Conservation (phyloP, 306 rosid genomes). For the Inga laurina region DNA sequence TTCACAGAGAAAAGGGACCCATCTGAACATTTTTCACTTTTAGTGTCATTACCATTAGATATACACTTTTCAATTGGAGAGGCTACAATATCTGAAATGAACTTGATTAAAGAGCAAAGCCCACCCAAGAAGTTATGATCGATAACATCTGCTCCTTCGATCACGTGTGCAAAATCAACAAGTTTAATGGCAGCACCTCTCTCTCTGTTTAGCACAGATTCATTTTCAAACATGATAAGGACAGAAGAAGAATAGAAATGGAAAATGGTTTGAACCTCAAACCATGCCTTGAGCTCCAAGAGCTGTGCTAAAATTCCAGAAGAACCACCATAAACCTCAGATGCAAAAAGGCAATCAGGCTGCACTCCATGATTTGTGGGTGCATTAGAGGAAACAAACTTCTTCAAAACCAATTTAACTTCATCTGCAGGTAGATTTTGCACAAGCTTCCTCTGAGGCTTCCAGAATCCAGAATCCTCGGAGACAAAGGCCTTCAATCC, state of each 20-base stretch:
- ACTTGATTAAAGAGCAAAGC: constrained; percentile 80
- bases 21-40: constrained; percentile 7
- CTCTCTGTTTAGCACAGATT: constrained; percentile 34
- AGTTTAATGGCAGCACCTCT: constrained; percentile 54
- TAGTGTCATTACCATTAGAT: not conserved
- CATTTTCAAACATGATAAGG: constrained; percentile 61
- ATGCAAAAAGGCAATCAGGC: constrained; percentile 55
- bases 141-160: constrained; percentile 60
- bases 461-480: constrained; percentile 52
- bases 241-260: constrained; percentile 76
- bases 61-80: not conserved
- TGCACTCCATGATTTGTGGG: constrained; percentile 23
- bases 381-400: constrained; percentile 63
- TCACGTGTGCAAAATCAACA: constrained; percentile 80
- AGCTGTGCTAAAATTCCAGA: constrained; percentile 59
- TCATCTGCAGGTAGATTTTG: constrained; percentile 36
- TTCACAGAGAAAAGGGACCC: not conserved
- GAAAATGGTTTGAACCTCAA: constrained; percentile 74
- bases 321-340: constrained; percentile 54
- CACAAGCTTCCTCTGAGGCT: constrained; percentile 45
- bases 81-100: constrained; percentile 51
- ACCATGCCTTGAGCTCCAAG: constrained; percentile 75
- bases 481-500: constrained; percentile 56
- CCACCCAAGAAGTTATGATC: constrained; percentile 98
- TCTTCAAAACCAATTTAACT: constrained; percentile 41